phyloP scores from a whole-genome alignment of 805 yeast genomes.

The Sugiyamaella qingdaonensis region DNA sequence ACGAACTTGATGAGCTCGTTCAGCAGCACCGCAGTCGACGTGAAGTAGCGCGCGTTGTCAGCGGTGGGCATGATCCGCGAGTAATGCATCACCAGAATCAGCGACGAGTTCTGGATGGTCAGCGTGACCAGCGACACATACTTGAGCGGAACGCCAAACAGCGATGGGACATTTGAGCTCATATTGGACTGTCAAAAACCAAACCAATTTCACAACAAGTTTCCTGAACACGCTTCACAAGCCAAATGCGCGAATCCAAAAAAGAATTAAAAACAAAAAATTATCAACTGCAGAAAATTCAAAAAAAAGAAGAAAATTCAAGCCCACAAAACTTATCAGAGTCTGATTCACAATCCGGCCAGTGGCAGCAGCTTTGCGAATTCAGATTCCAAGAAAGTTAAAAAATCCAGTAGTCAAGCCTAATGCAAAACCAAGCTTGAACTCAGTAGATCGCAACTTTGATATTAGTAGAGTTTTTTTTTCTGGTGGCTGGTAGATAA shows the following conservation, averaged over 20 bases:
- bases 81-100: conserved; percentile 40
- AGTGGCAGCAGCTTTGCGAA: too few relatives aligned
- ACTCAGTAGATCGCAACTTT: too few relatives aligned
- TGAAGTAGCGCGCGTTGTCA: conserved; percentile 29
- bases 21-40: conserved; percentile 40
- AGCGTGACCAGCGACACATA: conserved; percentile 34
- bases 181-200: neutral
- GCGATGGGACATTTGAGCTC: conserved; percentile 13
- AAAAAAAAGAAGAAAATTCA: neutral
- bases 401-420: too few relatives aligned
- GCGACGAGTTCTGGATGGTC: conserved; percentile 38
- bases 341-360: too few relatives aligned
- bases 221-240: neutral
- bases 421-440: too few relatives aligned
- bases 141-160: conserved; percentile 32
- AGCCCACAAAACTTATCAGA: neutral
- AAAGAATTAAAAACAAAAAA: neutral
- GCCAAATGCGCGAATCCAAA: neutral
- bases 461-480: too few relatives aligned
- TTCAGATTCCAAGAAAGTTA: too few relatives aligned
- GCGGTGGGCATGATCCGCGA: conserved; percentile 38
- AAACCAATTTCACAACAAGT: neutral
- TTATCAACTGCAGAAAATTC: neutral
- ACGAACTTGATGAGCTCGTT: conserved; percentile 37
- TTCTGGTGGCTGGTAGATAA: too few relatives aligned